These are phyloP conservation scores for Paramecium biaurelia DNA, from an alignment of 73 alveolate genomes.

Conservation along the genomic window DNA sequence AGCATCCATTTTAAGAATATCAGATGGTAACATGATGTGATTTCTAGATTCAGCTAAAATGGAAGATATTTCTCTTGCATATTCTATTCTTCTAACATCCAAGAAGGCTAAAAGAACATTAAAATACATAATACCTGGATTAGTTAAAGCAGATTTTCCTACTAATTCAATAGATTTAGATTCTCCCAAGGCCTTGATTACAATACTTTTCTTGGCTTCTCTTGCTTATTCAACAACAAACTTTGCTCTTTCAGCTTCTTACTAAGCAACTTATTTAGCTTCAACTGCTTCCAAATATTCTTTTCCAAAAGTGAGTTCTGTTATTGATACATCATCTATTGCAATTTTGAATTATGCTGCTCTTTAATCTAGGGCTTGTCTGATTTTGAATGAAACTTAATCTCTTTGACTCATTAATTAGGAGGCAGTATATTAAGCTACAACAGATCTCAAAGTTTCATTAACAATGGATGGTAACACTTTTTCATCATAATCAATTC, in stretches of 20 bases:
- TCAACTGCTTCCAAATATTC: constrained; percentile 80
- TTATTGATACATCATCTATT: constrained; percentile 93
- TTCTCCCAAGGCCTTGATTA: constrained; percentile 95
- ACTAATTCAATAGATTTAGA: constrained; percentile 80
- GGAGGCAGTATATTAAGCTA: constrained; percentile 84
- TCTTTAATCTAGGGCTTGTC: constrained; percentile 81
- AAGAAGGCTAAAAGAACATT: constrained; percentile 72
- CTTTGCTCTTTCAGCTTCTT: constrained; percentile 96
- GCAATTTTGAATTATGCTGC: constrained; percentile 84
- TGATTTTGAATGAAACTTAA: constrained; percentile 77
- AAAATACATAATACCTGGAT: constrained; percentile 53
- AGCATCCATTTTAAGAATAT: constrained; percentile 69
- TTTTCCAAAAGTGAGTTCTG: constrained; percentile 77
- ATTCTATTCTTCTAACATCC: constrained; percentile 86
- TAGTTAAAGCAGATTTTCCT: constrained; percentile 73
- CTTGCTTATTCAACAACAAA: constrained; percentile 87
- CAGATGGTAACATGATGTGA: constrained; percentile 78
- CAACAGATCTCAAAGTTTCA: constrained; percentile 88
- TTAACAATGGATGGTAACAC: constrained; percentile 95
- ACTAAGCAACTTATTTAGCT: constrained; percentile 95
- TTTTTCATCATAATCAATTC: constrained; percentile 93
- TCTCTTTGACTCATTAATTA: constrained; percentile 88
- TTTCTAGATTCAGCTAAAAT: constrained; percentile 79
- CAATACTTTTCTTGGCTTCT: constrained; percentile 87
- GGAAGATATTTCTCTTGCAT: constrained; percentile 85